Percentiles rank a stretch among this genome's conserved stretches.
phyloP scores from a whole-genome alignment of 495 filamentous ascomycete species.

The Melanomma pulvis-pyrius region DNA sequence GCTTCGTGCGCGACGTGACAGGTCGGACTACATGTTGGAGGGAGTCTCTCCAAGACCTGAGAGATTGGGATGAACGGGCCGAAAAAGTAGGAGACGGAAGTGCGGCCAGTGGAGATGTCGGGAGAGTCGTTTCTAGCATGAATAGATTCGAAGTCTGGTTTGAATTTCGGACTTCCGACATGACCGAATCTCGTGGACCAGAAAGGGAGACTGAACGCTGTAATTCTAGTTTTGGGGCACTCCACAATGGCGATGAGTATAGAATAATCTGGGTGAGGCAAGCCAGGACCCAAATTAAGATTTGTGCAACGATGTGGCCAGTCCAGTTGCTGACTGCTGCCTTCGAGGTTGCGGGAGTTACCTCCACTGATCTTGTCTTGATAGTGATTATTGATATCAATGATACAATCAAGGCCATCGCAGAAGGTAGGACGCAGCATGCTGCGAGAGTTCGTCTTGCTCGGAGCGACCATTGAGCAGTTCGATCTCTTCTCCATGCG shows the following conservation, averaged over 20 bases:
- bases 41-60: slow-evolving; percentile 36
- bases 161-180: slow-evolving; percentile 31
- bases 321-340: slow-evolving; percentile 12
- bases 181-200: slow-evolving; percentile 26
- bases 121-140: slow-evolving; percentile 24
- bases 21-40: slow-evolving; percentile 38
- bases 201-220: not conserved
- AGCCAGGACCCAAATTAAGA: slow-evolving; percentile 26
- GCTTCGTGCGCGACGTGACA: slow-evolving; percentile 38
- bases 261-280: slow-evolving; percentile 22
- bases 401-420: slow-evolving; percentile 18
- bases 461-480: not conserved
- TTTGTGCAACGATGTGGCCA: slow-evolving; percentile 14
- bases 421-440: slow-evolving; percentile 19
- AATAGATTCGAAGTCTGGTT: slow-evolving; percentile 19
- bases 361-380: slow-evolving; percentile 16
- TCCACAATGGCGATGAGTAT: slow-evolving; percentile 23
- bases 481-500: slow-evolving; percentile 32
- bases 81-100: slow-evolving; percentile 38
- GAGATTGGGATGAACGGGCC: slow-evolving; percentile 27
- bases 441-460: slow-evolving; percentile 10
- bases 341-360: not conserved
- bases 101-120: slow-evolving; percentile 19
- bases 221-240: not conserved
- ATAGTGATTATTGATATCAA: slow-evolving; percentile 25